Conservation (phyloP, 2,329 filamentous ascomycete species). For the Ophiostoma australiae region DNA sequence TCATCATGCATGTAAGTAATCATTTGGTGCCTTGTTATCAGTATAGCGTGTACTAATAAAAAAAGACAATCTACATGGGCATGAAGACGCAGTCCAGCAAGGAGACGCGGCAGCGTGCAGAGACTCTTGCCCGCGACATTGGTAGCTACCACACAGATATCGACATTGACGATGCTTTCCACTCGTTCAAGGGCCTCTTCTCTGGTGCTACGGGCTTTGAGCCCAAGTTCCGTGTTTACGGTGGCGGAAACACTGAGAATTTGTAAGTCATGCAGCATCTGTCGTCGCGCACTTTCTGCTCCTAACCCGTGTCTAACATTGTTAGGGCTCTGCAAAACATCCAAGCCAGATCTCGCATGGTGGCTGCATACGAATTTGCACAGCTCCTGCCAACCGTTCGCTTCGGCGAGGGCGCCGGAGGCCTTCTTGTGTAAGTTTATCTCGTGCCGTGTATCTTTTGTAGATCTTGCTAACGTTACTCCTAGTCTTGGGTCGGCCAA, state of each 20-base stretch:
- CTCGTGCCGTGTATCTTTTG: background rate
- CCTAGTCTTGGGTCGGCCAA: slow-evolving; percentile 28
- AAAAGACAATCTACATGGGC: slow-evolving; percentile 61
- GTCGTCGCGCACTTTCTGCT: background rate
- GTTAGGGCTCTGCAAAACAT: slow-evolving; percentile 58
- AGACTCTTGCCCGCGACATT: slow-evolving; percentile 55
- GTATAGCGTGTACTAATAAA: slow-evolving; percentile 28
- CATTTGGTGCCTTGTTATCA: background rate
- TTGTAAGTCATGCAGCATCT: slow-evolving; percentile 32
- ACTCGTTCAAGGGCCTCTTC: slow-evolving; percentile 57
- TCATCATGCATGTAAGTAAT: slow-evolving; percentile 30
- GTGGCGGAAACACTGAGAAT: slow-evolving; percentile 57
- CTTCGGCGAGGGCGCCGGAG: slow-evolving; percentile 27
- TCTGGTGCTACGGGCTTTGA: slow-evolving; percentile 55
- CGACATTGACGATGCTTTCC: slow-evolving; percentile 65
- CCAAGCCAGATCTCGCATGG: slow-evolving; percentile 54
- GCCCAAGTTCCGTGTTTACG: slow-evolving; percentile 54
- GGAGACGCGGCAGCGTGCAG: slow-evolving; percentile 63
- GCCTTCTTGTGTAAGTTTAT: slow-evolving; percentile 25
- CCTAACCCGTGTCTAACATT: background rate
- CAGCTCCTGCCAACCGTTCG: slow-evolving; percentile 27
- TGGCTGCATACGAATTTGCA: slow-evolving; percentile 51
- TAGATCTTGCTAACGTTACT: background rate
- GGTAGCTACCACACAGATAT: slow-evolving; percentile 68
- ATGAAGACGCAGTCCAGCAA: slow-evolving; percentile 60